Evolutionary conservation across 148 eudicot species (phyloP).

Genomic region (Camellia japonica): DNA sequence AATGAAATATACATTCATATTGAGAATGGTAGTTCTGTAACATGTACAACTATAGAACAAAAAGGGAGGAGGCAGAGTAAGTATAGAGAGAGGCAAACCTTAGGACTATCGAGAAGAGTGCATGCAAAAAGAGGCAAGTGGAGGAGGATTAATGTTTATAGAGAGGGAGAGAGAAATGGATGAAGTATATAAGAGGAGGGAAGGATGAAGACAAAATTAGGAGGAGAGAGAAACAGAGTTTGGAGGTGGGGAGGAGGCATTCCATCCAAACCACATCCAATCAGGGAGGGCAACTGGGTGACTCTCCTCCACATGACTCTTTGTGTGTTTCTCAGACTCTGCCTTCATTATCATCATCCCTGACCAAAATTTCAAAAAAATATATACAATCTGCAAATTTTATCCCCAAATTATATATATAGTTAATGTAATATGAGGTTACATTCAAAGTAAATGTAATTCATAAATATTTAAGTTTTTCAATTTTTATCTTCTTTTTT

Average conservation of each 20-base stretch:
- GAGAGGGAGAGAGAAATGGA: conserved; percentile 6
- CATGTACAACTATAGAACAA: conserved; percentile 3
- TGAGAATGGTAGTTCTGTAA: background rate
- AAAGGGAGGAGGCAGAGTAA: background rate
- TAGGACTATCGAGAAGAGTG: conserved; percentile 22
- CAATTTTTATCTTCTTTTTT: no score
- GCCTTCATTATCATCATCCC: conserved; percentile 34
- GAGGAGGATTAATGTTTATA: background rate
- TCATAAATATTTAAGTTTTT: no score
- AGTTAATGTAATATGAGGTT: no score
- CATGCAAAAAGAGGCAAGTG: conserved; percentile 26
- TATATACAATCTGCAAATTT: no score
- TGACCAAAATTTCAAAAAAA: no score
- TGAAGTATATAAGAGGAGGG: background rate
- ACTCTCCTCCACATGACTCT: conserved; percentile 53
- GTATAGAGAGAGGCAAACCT: conserved; percentile 16
- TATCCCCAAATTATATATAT: no score
- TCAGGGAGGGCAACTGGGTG: conserved; percentile 21
- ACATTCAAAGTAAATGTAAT: no score
- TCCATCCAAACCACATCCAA: conserved; percentile 41
- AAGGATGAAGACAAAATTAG: conserved; percentile 27
- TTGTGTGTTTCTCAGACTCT: conserved; percentile 54
- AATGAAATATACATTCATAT: background rate
- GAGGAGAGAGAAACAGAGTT: conserved; percentile 25
- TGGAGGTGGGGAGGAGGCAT: conserved; percentile 47